These are phyloP conservation scores for Phytophthora niederhauseri DNA, from an alignment of 352 stramenopile species.

Conservation along the genomic window DNA sequence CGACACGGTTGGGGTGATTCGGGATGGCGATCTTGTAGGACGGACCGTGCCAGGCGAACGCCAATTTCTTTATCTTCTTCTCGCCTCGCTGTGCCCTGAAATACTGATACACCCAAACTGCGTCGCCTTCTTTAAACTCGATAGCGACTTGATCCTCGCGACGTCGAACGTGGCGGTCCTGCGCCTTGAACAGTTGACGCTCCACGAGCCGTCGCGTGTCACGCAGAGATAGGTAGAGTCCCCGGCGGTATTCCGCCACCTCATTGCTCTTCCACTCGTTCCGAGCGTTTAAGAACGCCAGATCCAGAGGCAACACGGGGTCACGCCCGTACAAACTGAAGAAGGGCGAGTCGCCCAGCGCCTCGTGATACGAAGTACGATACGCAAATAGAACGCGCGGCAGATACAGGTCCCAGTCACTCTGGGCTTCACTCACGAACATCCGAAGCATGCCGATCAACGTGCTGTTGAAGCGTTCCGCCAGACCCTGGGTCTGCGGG, in stretches of 20 bases:
- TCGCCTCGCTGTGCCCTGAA: not conserved
- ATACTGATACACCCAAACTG: not conserved
- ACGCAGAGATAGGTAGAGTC: constrained; percentile 4
- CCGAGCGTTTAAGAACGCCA: constrained; percentile 12
- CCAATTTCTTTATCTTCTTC: constrained; percentile 8
- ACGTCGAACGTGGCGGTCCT: too few species aligned
- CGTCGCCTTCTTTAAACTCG: not conserved
- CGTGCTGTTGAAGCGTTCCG: constrained; percentile 11
- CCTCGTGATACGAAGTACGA: constrained; percentile 10
- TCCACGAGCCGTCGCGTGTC: not conserved
- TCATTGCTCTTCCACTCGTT: constrained; percentile 16
- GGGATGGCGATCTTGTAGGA: constrained; percentile 5
- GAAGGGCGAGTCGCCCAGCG: constrained; percentile 7
- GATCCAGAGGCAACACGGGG: constrained; percentile 2
- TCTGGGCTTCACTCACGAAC: not conserved
- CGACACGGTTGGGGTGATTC: not conserved
- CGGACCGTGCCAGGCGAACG: constrained; percentile 19
- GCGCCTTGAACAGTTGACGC: too few species aligned
- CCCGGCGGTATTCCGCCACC: not conserved
- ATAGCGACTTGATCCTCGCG: not conserved
- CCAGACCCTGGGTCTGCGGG: constrained; percentile 6
- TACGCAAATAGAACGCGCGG: constrained; percentile 8
- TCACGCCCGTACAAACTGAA: too few species aligned
- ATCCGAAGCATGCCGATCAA: not conserved
- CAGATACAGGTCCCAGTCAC: constrained; percentile 15